Evolutionary conservation across 768 basidiomycete species (phyloP).

Genomic region (Rhodotorula graminis): DNA sequence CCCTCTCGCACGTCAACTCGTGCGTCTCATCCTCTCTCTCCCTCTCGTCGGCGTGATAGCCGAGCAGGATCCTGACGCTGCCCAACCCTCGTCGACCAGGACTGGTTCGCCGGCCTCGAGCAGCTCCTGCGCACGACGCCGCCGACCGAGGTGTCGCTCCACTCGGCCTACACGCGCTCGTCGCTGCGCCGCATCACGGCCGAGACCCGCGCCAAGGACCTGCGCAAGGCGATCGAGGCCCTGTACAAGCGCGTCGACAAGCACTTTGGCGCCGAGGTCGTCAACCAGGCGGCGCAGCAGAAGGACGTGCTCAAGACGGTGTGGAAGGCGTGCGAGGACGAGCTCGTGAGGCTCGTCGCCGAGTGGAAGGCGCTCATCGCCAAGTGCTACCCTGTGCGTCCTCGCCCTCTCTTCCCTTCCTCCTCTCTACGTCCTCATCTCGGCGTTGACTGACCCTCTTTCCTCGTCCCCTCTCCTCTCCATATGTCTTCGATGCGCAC

Average conservation of each 20-base stretch:
- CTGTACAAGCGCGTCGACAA: slow-evolving; percentile 90
- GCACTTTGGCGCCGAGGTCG: slow-evolving; percentile 69
- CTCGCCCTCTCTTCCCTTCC: background rate
- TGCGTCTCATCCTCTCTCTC: slow-evolving; percentile 43
- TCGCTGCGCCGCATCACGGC: slow-evolving; percentile 78
- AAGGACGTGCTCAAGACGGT: slow-evolving; percentile 65
- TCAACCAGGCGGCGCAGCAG: slow-evolving; percentile 45
- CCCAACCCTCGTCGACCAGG: slow-evolving; percentile 53
- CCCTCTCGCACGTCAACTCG: slow-evolving; percentile 80
- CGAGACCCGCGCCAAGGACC: slow-evolving; percentile 79
- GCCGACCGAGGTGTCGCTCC: slow-evolving; percentile 68
- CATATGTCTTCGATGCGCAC: too few relatives aligned
- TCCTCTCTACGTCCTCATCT: too few relatives aligned
- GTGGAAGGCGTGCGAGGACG: slow-evolving; percentile 86
- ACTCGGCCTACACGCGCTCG: slow-evolving; percentile 67
- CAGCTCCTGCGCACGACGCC: slow-evolving; percentile 75
- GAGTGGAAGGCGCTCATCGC: slow-evolving; percentile 63
- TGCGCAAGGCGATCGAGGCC: slow-evolving; percentile 79
- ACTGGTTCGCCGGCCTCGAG: slow-evolving; percentile 90
- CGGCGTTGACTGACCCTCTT: too few relatives aligned
- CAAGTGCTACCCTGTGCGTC: slow-evolving; percentile 61
- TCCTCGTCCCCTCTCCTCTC: too few relatives aligned
- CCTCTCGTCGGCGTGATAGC: background rate
- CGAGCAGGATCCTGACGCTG: background rate
- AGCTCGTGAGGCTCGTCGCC: slow-evolving; percentile 67